Conservation (phyloP, 2,329 filamentous ascomycete genomes). For the Botrytis cinerea region DNA sequence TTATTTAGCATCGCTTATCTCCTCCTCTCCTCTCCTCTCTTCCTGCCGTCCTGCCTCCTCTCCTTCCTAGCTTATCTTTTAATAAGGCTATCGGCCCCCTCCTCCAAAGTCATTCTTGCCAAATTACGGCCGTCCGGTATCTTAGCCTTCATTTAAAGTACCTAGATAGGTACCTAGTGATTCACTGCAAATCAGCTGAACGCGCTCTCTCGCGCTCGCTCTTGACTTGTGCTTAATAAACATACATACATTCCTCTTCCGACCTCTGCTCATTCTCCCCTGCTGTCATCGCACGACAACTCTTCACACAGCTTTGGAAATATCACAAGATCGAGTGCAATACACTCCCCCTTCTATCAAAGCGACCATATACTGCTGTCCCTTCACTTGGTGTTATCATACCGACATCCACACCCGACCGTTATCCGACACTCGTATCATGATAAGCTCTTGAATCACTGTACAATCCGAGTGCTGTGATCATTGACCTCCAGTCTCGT, state of each 20-base stretch:
- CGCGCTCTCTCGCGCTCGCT: neutral
- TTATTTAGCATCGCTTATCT: slow-evolving; percentile 2
- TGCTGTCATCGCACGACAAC: too few relatives aligned
- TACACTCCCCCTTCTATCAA: neutral
- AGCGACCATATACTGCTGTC: neutral
- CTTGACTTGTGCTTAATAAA: neutral
- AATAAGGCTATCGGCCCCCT: neutral
- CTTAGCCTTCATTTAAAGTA: neutral
- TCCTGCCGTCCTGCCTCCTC: neutral
- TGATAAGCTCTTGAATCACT: slow-evolving; percentile 16
- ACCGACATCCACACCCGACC: neutral
- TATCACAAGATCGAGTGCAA: neutral
- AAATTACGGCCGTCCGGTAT: neutral
- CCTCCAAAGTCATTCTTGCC: neutral
- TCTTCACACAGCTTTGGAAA: neutral
- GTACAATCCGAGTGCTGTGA: neutral
- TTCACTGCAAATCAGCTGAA: neutral
- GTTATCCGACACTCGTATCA: slow-evolving; percentile 1
- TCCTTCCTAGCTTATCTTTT: slow-evolving; percentile 4
- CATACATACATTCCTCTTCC: neutral
- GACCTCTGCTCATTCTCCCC: neutral
- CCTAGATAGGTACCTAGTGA: neutral
- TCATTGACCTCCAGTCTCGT: neutral
- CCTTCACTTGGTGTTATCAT: neutral
- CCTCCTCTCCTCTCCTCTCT: neutral